These are phyloP conservation scores for Bertia moriformis DNA, from an alignment of 2,329 filamentous ascomycete species.

Conservation along the genomic window DNA sequence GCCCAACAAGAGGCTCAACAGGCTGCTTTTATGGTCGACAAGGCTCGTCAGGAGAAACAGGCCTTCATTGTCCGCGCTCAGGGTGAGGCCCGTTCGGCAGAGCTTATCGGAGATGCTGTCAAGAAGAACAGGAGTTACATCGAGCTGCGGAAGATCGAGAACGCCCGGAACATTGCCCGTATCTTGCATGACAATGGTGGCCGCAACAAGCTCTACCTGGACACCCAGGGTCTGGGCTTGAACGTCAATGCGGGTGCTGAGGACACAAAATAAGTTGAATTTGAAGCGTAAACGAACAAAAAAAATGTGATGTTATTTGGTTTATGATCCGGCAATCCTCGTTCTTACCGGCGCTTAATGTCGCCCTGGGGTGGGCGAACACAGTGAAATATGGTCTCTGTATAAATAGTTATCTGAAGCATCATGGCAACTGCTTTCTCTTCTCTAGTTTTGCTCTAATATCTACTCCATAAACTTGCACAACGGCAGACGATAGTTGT, in stretches of 20 bases:
- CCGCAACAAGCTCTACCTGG: slow-evolving; percentile 87
- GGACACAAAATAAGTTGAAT: slow-evolving; percentile 23
- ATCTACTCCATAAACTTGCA: slow-evolving; percentile 2
- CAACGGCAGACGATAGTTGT: slow-evolving; percentile 2
- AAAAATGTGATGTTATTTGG: no score
- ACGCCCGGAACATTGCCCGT: slow-evolving; percentile 74
- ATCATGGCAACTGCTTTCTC: not conserved
- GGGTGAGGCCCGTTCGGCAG: slow-evolving; percentile 94
- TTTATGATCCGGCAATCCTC: no score
- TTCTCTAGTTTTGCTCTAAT: no score
- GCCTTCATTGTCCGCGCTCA: slow-evolving; percentile 95
- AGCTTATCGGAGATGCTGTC: slow-evolving; percentile 96
- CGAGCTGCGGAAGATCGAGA: slow-evolving; percentile 96
- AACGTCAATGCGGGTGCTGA: slow-evolving; percentile 55
- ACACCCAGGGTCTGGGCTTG: slow-evolving; percentile 77
- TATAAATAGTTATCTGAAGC: not conserved
- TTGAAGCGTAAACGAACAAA: not conserved
- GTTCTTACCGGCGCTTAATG: not conserved
- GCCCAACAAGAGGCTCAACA: slow-evolving; percentile 88
- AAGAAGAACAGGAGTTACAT: slow-evolving; percentile 98
- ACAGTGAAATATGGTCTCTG: not conserved
- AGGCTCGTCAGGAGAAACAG: slow-evolving; percentile 98
- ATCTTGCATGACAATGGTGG: slow-evolving; percentile 74
- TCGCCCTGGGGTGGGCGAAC: not conserved
- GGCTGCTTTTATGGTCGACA: slow-evolving; percentile 94